Evolutionary conservation across 2,329 filamentous ascomycete species (phyloP).

Genomic region (Alternaria incomplexa): DNA sequence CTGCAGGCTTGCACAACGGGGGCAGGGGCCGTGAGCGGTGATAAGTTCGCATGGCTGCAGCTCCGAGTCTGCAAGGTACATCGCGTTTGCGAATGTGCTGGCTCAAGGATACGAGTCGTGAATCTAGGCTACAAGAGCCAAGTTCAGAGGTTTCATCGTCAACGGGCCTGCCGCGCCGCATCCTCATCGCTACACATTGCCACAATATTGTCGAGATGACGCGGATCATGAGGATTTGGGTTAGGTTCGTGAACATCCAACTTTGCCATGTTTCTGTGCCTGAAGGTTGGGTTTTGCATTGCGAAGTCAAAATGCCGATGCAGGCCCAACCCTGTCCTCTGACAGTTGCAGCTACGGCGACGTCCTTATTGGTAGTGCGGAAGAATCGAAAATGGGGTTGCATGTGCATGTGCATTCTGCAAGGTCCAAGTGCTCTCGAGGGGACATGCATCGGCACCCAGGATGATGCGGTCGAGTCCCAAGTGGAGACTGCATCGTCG

Average conservation of each 20-base stretch:
- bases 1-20: slow-evolving; percentile 6
- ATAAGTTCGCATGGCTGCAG: slow-evolving; percentile 15
- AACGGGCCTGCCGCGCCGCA: slow-evolving; percentile 1
- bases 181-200: neutral
- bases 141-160: slow-evolving; percentile 12
- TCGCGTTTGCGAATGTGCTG: slow-evolving; percentile 12
- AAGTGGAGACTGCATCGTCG: slow-evolving; percentile 7
- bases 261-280: neutral
- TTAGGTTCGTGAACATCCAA: neutral
- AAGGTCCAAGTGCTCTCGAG: slow-evolving; percentile 12
- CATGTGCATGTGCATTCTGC: slow-evolving; percentile 19
- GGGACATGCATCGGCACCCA: slow-evolving; percentile 18
- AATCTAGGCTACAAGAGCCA: slow-evolving; percentile 13
- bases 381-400: slow-evolving; percentile 29
- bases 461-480: slow-evolving; percentile 2
- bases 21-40: slow-evolving; percentile 10
- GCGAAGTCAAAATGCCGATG: slow-evolving; percentile 1
- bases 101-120: slow-evolving; percentile 17
- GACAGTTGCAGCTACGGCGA: slow-evolving; percentile 13
- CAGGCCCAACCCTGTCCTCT: slow-evolving; percentile 16
- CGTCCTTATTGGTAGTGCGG: slow-evolving; percentile 37
- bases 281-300: slow-evolving; percentile 15
- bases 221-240: neutral
- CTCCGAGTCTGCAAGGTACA: slow-evolving; percentile 19
- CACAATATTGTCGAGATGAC: neutral